These are phyloP conservation scores for Flaveria floridana DNA, from an alignment of 140 eudicot genomes.

Conservation along the genomic window DNA sequence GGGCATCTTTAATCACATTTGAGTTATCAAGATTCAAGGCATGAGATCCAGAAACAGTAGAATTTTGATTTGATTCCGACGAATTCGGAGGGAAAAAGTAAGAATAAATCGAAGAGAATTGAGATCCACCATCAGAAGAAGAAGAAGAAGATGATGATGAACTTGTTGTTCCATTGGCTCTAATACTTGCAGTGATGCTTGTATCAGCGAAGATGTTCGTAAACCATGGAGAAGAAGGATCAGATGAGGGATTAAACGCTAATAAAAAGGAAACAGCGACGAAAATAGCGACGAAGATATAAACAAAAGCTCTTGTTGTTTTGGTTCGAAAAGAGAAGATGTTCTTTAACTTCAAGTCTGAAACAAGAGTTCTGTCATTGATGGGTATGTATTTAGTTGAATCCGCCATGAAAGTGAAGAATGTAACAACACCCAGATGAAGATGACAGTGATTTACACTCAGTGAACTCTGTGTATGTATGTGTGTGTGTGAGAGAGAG, in stretches of 20 bases:
- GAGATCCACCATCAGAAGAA: slow-evolving; percentile 46
- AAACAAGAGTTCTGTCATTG: slow-evolving; percentile 45
- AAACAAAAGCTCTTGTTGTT: slow-evolving; percentile 56
- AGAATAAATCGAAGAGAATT: slow-evolving; percentile 43
- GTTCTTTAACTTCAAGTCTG: slow-evolving; percentile 58
- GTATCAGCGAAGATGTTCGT: slow-evolving; percentile 42
- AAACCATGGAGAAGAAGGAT: slow-evolving; percentile 76
- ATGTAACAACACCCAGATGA: slow-evolving; percentile 18
- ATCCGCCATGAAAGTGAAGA: slow-evolving; percentile 46
- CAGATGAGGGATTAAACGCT: slow-evolving; percentile 67
- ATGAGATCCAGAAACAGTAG: slow-evolving; percentile 38
- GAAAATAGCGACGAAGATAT: slow-evolving; percentile 51
- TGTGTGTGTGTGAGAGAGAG: not conserved
- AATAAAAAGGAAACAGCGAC: slow-evolving; percentile 66
- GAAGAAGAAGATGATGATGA: not conserved
- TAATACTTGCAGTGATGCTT: not conserved
- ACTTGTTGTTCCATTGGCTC: slow-evolving; percentile 17
- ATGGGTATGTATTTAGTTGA: slow-evolving; percentile 61
- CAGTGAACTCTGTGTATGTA: slow-evolving; percentile 11
- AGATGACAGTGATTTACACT: slow-evolving; percentile 5
- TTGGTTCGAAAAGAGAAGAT: slow-evolving; percentile 53
- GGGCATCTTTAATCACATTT: not conserved
- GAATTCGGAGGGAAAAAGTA: slow-evolving; percentile 56
- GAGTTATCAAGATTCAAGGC: slow-evolving; percentile 22
- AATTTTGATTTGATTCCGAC: slow-evolving; percentile 29